Conservation (phyloP, 1,284 basidiomycete genomes). For the Moniliella sp. region DNA sequence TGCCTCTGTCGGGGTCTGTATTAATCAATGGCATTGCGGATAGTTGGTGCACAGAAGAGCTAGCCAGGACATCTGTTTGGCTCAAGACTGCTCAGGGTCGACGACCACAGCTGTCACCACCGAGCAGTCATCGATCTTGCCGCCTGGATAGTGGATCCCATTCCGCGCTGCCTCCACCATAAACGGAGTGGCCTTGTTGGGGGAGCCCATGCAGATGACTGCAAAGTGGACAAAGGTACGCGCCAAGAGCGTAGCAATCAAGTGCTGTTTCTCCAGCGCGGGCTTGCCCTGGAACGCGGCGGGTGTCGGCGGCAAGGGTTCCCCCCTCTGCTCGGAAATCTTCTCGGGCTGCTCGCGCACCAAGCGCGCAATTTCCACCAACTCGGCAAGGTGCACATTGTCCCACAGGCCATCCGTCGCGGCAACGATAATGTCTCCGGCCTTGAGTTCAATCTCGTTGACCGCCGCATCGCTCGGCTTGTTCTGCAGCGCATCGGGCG, state of each 20-base stretch:
- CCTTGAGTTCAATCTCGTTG: slow-evolving; percentile 12
- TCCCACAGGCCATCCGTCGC: slow-evolving; percentile 69
- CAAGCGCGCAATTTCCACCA: slow-evolving; percentile 17
- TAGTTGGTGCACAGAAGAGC: no score
- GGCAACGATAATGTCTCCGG: slow-evolving; percentile 27
- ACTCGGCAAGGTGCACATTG: slow-evolving; percentile 44
- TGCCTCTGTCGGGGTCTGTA: no score
- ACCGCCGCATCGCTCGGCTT: slow-evolving; percentile 16
- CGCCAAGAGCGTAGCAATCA: slow-evolving; percentile 8
- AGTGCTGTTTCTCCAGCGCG: neutral
- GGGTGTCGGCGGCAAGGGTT: slow-evolving; percentile 1
- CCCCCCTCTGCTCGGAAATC: neutral
- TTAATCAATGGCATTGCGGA: no score
- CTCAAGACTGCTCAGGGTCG: no score
- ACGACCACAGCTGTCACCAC: slow-evolving; percentile 38
- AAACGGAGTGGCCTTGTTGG: slow-evolving; percentile 45
- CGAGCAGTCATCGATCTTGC: slow-evolving; percentile 38
- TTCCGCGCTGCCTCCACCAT: slow-evolving; percentile 25
- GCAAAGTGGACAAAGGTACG: slow-evolving; percentile 17
- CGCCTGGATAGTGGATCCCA: slow-evolving; percentile 35
- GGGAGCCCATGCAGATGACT: slow-evolving; percentile 35
- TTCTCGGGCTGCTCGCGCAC: slow-evolving; percentile 18
- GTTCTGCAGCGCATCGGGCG: slow-evolving; percentile 16
- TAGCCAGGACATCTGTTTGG: no score
- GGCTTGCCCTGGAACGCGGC: slow-evolving; percentile 5